phyloP scores from a whole-genome alignment of 768 basidiomycete genomes.

The Auriscalpium microsporum region DNA sequence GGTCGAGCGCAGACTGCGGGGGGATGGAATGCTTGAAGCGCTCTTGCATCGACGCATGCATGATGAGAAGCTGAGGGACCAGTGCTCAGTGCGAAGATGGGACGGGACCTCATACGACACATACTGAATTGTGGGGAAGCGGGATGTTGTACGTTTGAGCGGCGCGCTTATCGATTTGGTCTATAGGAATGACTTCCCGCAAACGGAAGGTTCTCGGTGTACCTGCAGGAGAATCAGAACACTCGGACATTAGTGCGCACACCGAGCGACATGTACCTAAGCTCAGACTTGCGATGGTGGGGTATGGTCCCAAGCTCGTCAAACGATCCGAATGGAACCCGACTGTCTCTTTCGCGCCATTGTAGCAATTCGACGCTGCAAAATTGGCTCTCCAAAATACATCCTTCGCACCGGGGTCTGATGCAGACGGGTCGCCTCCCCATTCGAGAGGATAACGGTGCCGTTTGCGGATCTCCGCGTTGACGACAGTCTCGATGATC shows the following conservation, averaged over 20 bases:
- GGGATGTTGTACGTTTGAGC: conserved; percentile 74
- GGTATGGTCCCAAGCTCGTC: conserved; percentile 75
- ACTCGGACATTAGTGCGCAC: background rate
- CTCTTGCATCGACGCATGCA: conserved; percentile 83
- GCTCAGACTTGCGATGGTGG: conserved; percentile 79
- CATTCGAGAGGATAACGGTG: conserved; percentile 61
- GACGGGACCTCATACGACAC: conserved; percentile 11
- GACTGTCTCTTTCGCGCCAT: conserved; percentile 73
- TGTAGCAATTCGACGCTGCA: conserved; percentile 78
- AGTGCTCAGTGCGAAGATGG: too few species aligned
- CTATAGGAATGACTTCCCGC: conserved; percentile 65
- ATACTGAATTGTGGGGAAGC: conserved; percentile 69
- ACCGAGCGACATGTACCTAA: conserved; percentile 40
- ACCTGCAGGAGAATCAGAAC: conserved; percentile 24
- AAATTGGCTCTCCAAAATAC: conserved; percentile 71
- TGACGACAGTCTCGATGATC: conserved; percentile 62
- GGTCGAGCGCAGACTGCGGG: conserved; percentile 59
- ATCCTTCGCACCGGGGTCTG: conserved; percentile 7
- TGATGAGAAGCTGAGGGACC: conserved; percentile 56
- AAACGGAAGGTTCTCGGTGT: conserved; percentile 64
- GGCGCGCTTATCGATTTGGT: conserved; percentile 45
- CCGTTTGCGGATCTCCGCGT: conserved; percentile 57
- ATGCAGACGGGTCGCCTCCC: conserved; percentile 26
- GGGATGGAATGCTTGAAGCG: conserved; percentile 74
- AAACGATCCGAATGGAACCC: conserved; percentile 78